Conservation (phyloP, 2,329 filamentous ascomycete species). For the Alternaria dauci region DNA sequence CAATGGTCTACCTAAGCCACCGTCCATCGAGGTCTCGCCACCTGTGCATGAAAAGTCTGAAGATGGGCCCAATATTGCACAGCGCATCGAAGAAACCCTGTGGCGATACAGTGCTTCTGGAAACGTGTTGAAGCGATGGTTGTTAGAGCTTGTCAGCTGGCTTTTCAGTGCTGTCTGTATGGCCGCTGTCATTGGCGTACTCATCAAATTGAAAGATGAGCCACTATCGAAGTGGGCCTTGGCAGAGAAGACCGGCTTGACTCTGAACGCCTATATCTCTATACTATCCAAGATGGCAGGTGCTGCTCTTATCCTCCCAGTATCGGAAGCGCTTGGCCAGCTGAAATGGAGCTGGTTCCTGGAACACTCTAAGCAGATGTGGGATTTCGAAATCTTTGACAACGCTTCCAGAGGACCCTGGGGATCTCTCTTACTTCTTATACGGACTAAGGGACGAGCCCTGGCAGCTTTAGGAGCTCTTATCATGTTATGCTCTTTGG, state of each 20-base stretch:
- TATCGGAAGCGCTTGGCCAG: conserved; percentile 44
- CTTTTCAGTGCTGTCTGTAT: conserved; percentile 36
- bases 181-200: conserved; percentile 26
- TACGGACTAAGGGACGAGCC: conserved; percentile 30
- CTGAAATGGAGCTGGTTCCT: conserved; percentile 50
- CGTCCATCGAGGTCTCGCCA: conserved; percentile 17
- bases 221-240: conserved; percentile 20
- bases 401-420: conserved; percentile 41
- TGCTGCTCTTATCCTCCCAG: conserved; percentile 39
- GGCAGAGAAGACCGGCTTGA: conserved; percentile 15
- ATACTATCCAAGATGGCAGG: conserved; percentile 40
- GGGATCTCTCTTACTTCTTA: conserved; percentile 29
- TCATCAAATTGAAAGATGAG: conserved; percentile 20
- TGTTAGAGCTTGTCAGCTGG: conserved; percentile 40
- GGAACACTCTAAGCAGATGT: conserved; percentile 38
- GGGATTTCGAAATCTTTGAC: conserved; percentile 51
- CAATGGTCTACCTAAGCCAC: conserved; percentile 12
- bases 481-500: conserved; percentile 30
- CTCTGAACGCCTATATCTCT: conserved; percentile 40
- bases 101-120: conserved; percentile 28
- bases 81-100: conserved; percentile 33
- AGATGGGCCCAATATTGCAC: conserved; percentile 23
- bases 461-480: conserved; percentile 36
- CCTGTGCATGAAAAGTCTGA: conserved; percentile 13
- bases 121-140: conserved; percentile 34